A percentile compares a stretch with the other conserved stretches of the same genome.
Evolutionary conservation across 1,139 yeast genomes (phyloP).

Genomic region (Yamadazyma blattariae): DNA sequence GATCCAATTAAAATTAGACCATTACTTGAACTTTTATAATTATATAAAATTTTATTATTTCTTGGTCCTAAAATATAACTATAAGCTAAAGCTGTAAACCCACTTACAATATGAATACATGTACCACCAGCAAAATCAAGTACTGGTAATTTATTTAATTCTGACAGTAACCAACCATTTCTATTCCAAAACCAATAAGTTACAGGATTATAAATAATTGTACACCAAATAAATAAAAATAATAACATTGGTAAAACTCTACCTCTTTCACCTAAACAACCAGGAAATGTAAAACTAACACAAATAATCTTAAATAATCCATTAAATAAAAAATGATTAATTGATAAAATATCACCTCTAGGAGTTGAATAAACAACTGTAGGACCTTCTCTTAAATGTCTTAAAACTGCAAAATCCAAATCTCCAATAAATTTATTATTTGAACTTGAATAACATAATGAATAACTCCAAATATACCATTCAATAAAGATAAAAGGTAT

Average conservation of each 20-base stretch:
- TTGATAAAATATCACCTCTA: conserved; percentile 38
- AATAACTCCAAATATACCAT: conserved; percentile 61
- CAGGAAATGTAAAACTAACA: conserved; percentile 54
- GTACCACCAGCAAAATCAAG: conserved; percentile 67
- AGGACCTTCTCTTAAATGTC: conserved; percentile 26
- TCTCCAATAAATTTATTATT: conserved; percentile 47
- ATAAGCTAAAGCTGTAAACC: conserved; percentile 58
- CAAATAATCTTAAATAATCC: conserved; percentile 53
- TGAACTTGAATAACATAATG: conserved; percentile 46
- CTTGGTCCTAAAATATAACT: conserved; percentile 58
- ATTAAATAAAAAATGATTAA: conserved; percentile 47
- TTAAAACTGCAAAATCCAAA: conserved; percentile 40
- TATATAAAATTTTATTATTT: conserved; percentile 34
- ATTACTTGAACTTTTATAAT: conserved; percentile 38
- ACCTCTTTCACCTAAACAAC: conserved; percentile 59
- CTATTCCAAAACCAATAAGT: conserved; percentile 67
- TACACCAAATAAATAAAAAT: conserved; percentile 54
- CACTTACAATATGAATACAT: conserved; percentile 61
- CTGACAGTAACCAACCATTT: conserved; percentile 54
- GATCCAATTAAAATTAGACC: conserved; percentile 55
- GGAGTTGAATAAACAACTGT: conserved; percentile 27
- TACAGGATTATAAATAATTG: conserved; percentile 59
- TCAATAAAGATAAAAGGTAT: conserved; percentile 45
- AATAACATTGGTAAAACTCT: conserved; percentile 51
- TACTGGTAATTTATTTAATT: conserved; percentile 41